Evolutionary conservation across 108 stramenopile genomes (phyloP), one percentile per base, ranked within the genome.

Genomic region (Conticribra weissflogii): DNA sequence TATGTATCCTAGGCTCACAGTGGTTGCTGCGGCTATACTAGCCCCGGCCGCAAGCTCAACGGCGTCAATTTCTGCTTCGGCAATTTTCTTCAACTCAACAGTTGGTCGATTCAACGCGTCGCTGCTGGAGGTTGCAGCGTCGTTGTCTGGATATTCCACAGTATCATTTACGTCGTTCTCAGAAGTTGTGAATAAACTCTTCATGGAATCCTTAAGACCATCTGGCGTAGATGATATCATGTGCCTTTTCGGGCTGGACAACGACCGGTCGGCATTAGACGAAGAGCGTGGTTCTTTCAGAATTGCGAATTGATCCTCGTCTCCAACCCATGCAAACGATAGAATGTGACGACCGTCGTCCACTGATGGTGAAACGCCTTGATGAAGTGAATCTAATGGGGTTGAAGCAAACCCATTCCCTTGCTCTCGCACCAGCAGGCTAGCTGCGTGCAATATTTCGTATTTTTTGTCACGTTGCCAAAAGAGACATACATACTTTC

Each of bases 241-340:
- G n/a, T n/a, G n/a, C n/a, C n/a, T n/a, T n/a, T n/a, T n/a, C n/a
- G n/a, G n/a, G n/a, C n/a, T n/a, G n/a, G n/a, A n/a, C n/a, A n/a
- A n/a, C n/a, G n/a, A n/a, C n/a, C n/a, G n/a, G n/a, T n/a, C n/a
- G n/a, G n/a, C n/a, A n/a, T n/a, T n/a, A n/a, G n/a, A n/a, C n/a
- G 33, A 60, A 21, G 28, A 32, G 33, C 59, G 28, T 25, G 41
- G 47, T 51, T 68, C 54, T 16, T 45, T 65, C 54, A 83, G 30
- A 23, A 78, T 67, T 31, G 85, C 81, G 75, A 83, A 94, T 12
- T 82, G 62, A 51, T 94, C 93, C 52, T 85, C 84, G 63, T 90
- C 87, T 2, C 90, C 93, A 8, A 94, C 63, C 93, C 93, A 94
- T 9, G 90, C 90, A 79, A 94, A 89, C 8, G 86, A 85, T 3